A percentile compares a stretch with the other conserved stretches of the same genome.
Conservation (phyloP, 192 early-diverging fungal species). For the Backusella liffmaniae region DNA sequence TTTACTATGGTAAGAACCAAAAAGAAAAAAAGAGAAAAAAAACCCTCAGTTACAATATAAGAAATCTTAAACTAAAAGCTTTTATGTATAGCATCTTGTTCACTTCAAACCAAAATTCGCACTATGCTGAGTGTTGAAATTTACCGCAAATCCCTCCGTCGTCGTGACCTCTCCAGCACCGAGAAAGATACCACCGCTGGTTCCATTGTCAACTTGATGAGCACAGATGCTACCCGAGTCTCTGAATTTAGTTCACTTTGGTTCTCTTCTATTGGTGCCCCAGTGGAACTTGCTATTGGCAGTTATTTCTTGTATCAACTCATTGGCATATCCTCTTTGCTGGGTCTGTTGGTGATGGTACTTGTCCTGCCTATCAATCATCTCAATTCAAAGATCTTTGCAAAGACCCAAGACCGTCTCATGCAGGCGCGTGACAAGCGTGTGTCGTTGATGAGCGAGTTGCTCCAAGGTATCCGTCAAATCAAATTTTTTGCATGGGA, state of each 20-base stretch:
- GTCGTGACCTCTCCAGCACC: slow-evolving; percentile 48
- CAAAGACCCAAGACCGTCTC: slow-evolving; percentile 51
- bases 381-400: slow-evolving; percentile 31
- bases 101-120: slow-evolving; percentile 28
- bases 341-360: slow-evolving; percentile 66
- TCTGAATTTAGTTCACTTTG: slow-evolving; percentile 49
- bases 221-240: slow-evolving; percentile 66
- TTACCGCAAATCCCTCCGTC: slow-evolving; percentile 56
- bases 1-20: slow-evolving; percentile 23
- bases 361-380: slow-evolving; percentile 42
- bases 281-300: slow-evolving; percentile 63
- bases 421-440: slow-evolving; percentile 74
- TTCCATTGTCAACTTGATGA: slow-evolving; percentile 72
- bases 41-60: too few relatives aligned
- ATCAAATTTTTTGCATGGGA: slow-evolving; percentile 46
- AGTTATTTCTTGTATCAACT: slow-evolving; percentile 70
- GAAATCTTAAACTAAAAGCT: too few relatives aligned
- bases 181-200: slow-evolving; percentile 34
- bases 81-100: background rate
- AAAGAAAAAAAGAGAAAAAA: background rate
- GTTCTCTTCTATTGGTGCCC: slow-evolving; percentile 51
- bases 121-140: slow-evolving; percentile 52
- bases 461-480: slow-evolving; percentile 80
- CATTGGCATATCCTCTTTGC: slow-evolving; percentile 75
- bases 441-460: slow-evolving; percentile 58